These are phyloP conservation scores for Cutaneotrichosporon arboriforme DNA, from an alignment of 1,284 basidiomycete genomes.

Conservation along the genomic window DNA sequence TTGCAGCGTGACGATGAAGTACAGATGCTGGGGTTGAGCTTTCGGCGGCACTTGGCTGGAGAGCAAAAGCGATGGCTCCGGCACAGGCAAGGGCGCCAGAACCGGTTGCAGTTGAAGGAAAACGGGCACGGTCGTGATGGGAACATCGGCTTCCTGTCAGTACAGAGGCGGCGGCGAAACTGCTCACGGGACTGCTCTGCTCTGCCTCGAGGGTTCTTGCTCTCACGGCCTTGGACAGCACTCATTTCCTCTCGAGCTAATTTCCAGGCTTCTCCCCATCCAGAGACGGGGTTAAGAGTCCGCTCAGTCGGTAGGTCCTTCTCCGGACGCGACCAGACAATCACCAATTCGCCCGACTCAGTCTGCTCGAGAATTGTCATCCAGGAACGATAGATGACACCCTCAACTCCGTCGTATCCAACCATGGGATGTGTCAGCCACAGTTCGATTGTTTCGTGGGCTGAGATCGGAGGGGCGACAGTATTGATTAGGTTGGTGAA, in stretches of 20 bases:
- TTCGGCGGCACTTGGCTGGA: constrained; percentile 11
- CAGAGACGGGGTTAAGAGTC: constrained; percentile 68
- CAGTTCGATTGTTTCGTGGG: constrained; percentile 94
- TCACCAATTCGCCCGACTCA: constrained; percentile 81
- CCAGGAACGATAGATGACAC: constrained; percentile 81
- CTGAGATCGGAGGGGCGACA: constrained; percentile 95
- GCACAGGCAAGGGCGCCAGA: constrained; percentile 56
- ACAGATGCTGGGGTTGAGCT: constrained; percentile 57
- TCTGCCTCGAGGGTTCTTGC: constrained; percentile 30
- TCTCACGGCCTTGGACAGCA: constrained; percentile 31
- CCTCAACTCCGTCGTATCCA: constrained; percentile 91
- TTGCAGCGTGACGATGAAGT: constrained; percentile 75
- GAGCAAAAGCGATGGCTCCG: constrained; percentile 35
- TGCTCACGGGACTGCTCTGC: constrained; percentile 23
- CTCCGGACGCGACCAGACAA: constrained; percentile 64
- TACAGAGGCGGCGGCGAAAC: too few relatives aligned
- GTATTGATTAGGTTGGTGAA: constrained; percentile 87
- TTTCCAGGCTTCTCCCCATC: constrained; percentile 74
- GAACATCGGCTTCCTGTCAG: constrained; percentile 40
- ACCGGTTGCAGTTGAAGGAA: constrained; percentile 92
- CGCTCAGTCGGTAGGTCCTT: constrained; percentile 54
- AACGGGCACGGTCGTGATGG: constrained; percentile 82
- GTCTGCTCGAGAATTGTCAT: constrained; percentile 83
- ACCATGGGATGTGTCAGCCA: constrained; percentile 94
- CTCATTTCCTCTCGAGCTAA: constrained; percentile 56